Evolutionary conservation across 345 rosid species (phyloP), one percentile per base, ranked within the genome.

Genomic region (Populus davidiana): DNA sequence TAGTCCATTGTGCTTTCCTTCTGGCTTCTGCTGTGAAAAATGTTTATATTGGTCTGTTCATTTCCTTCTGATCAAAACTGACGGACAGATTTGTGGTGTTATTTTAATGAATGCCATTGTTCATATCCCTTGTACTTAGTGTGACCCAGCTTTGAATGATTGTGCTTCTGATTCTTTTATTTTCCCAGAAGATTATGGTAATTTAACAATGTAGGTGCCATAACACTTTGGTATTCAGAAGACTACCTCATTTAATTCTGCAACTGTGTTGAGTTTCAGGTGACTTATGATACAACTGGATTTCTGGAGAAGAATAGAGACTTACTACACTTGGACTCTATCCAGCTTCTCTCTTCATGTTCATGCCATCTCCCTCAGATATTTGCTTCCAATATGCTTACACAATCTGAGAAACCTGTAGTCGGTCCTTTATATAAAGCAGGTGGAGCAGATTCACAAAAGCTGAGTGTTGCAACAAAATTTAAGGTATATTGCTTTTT

Each of bases 231-330:
- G 14, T 63, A 4, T 16, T 23, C n/a, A 38, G 13, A 71, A 80
- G 73, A 73, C 76, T 72, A 81, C 74, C 76, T 75, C 70, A 67
- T 44, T 56, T 84, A 81, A 74, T 85, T 63, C 64, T 75, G 81
- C 31, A 35, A 76, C 81, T 63, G 82, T 79, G 63, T 83, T 74
- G 77, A 77, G 61, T 35, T 47, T 73, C 86, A 96, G 99, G 99
- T 96, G 80, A 89, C 86, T 20, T 96, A 96, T 84, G 97, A 96
- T 80, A 92, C 99, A 39, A 87, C 93, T 69, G 97, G 97, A 74
- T 96, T 96, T 87, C 84, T 96, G 76, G 99, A 96, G 87, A 96
- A 96, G 87, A 96, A 96, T 80, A 92, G 97, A 86, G 99, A 96
- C 91, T 86, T 92, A 54, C 79, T 96, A 78, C 99, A 91, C 82